Evolutionary conservation across 176 grass and related monocot species (phyloP), one percentile per base, ranked within the genome.

Genomic region (Lolium perenne): DNA sequence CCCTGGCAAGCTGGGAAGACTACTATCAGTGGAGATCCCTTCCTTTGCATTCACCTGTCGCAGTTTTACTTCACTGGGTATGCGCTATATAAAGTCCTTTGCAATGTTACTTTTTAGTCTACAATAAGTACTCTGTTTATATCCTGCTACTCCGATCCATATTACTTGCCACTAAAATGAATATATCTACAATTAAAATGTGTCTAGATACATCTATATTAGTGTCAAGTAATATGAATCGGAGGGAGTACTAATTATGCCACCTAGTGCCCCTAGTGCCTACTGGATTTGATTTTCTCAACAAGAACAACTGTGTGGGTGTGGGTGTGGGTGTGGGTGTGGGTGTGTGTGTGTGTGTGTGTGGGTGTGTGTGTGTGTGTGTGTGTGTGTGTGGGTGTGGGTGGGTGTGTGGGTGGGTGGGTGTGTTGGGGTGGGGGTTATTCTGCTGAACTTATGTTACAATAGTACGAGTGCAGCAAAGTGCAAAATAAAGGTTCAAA

Each of bases 51-150:
- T 98, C 96, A 70, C 96, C 96, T 38, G 90, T 92, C 72, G 91
- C 93, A 67, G 5, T 98, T 83, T 77, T 98, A 80, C 88, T 95
- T 88, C 96, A 98, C 79, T 98, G 92, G 96, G 96, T 95, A 91
- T 85, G 86, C 59, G 23, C 38, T 21, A 17, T 78, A 12, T 48
- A 74, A 50, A 20, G 38, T 69, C 29, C 53, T 64, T 54, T 72
- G 50, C 23, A 43, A 80, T 57, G 77, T 81, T 85, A 38, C 7
- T 51, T 60, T 76, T 51, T 6, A 66, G 63, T 66, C 63, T 66
- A 32, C 13, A 22, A 43, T 23, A 3, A 54, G 12, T 79, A 58
- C 54, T 56, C 26, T 46, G 57, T 55, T 35, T 0, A 68, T 29
- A 56, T 41, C 26, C 1, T 77, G 35, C 59, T 10, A 60, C 32